These are phyloP conservation scores for Nothomitra cinnamomea DNA, from an alignment of 2,329 filamentous ascomycete species.

Conservation along the genomic window DNA sequence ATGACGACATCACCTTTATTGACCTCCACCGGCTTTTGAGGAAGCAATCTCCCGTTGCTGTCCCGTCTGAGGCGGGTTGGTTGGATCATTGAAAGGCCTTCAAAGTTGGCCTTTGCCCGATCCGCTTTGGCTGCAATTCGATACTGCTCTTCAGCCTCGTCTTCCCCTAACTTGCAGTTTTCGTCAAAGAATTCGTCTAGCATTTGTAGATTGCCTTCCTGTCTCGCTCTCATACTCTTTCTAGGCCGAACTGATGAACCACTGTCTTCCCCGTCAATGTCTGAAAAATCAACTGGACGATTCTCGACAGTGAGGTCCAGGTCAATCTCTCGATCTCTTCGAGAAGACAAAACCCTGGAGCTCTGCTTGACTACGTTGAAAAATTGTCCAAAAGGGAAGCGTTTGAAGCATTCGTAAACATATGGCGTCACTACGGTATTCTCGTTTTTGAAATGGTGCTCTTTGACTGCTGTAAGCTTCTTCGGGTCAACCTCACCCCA, in stretches of 20 bases:
- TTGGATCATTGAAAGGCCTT: background rate
- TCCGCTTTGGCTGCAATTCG: background rate
- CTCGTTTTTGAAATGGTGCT: slow-evolving; percentile 20
- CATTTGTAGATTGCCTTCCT: background rate
- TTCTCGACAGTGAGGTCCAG: background rate
- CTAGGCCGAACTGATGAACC: background rate
- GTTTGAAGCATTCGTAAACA: slow-evolving; percentile 43
- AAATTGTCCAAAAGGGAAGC: slow-evolving; percentile 38
- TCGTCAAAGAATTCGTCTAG: slow-evolving; percentile 1
- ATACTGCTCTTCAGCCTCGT: background rate
- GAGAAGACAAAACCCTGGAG: background rate
- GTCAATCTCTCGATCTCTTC: background rate
- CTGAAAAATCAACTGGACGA: background rate
- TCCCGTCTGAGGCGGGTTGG: slow-evolving; percentile 25
- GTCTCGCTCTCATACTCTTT: background rate
- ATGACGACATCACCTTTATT: slow-evolving; percentile 32
- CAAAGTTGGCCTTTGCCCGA: background rate
- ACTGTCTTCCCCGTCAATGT: background rate
- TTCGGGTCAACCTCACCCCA: slow-evolving; percentile 22
- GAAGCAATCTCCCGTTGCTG: slow-evolving; percentile 31
- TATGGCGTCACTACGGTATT: slow-evolving; percentile 55
- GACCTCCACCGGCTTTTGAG: slow-evolving; percentile 23
- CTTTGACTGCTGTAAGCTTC: slow-evolving; percentile 16
- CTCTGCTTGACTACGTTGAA: background rate
- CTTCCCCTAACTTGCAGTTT: background rate